Evolutionary conservation across 768 basidiomycete species (phyloP).

Genomic region (Leccinum imitatum): DNA sequence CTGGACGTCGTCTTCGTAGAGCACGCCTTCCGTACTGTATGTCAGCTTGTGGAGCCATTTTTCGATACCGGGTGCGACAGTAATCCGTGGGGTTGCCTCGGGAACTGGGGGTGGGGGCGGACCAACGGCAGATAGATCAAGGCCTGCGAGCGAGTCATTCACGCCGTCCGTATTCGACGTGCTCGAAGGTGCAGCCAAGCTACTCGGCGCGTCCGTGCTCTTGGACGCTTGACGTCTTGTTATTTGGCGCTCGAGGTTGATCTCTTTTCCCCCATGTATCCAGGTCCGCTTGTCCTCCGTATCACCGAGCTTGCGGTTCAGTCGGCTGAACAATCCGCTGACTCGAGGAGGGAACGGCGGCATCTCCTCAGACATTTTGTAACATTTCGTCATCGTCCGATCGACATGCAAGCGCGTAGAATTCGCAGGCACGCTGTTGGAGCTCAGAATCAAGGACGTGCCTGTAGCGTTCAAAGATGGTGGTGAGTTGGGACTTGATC

Average conservation of each 20-base stretch:
- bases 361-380: slow-evolving; percentile 97
- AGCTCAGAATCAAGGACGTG: slow-evolving; percentile 96
- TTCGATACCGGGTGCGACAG: slow-evolving; percentile 70
- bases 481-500: slow-evolving; percentile 90
- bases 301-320: slow-evolving; percentile 88
- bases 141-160: slow-evolving; percentile 76
- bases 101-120: slow-evolving; percentile 16
- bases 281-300: slow-evolving; percentile 96
- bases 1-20: slow-evolving; percentile 88
- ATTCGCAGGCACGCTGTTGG: slow-evolving; percentile 98
- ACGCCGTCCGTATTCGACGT: slow-evolving; percentile 50
- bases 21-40: slow-evolving; percentile 78
- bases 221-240: slow-evolving; percentile 51
- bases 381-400: slow-evolving; percentile 90
- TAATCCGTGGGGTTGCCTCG: slow-evolving; percentile 50
- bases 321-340: slow-evolving; percentile 80
- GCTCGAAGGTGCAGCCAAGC: slow-evolving; percentile 34
- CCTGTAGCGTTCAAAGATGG: slow-evolving; percentile 96
- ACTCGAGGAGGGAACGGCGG: slow-evolving; percentile 96
- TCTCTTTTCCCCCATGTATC: slow-evolving; percentile 93
- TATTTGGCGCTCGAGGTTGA: slow-evolving; percentile 74
- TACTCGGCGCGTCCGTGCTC: slow-evolving; percentile 34
- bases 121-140: slow-evolving; percentile 55
- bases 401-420: slow-evolving; percentile 81
- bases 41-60: slow-evolving; percentile 88